Evolutionary conservation across 129 eudicot genomes (phyloP).

Genomic region (Helianthus tuberosus): DNA sequence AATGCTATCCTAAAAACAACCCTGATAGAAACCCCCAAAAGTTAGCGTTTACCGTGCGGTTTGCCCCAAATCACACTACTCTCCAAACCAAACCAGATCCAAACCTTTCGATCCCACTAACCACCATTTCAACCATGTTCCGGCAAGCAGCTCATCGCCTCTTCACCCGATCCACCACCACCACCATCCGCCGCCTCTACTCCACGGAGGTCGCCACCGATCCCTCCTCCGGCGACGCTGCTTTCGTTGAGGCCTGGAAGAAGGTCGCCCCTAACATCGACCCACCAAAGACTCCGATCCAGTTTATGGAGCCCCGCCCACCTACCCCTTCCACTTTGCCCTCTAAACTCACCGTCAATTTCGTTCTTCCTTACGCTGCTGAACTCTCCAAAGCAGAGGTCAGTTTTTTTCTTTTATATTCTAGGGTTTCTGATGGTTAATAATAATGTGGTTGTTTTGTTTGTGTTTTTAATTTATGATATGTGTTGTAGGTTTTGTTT

Average conservation of each 20-base stretch:
- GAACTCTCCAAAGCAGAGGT: constrained; percentile 65
- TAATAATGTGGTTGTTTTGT: no score
- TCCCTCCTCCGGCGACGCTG: constrained; percentile 40
- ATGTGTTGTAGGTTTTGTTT: no score
- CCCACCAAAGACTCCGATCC: constrained; percentile 75
- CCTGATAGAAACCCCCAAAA: neutral
- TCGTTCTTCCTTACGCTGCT: constrained; percentile 68
- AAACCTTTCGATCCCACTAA: constrained; percentile 11
- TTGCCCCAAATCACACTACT: neutral
- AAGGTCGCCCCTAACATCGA: constrained; percentile 65
- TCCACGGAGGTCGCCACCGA: constrained; percentile 56
- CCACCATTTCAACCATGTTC: constrained; percentile 60
- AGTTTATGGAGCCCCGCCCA: constrained; percentile 66
- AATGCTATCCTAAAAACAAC: neutral
- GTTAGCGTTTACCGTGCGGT: constrained; percentile 2
- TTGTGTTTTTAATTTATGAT: no score
- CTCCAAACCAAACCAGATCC: neutral
- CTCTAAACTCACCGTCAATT: constrained; percentile 73
- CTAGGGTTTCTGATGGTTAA: constrained; percentile 19
- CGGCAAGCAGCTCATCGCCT: constrained; percentile 58
- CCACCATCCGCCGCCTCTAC: constrained; percentile 39
- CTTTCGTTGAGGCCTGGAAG: constrained; percentile 69
- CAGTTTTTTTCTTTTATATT: neutral
- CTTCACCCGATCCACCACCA: constrained; percentile 44
- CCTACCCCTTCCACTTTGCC: constrained; percentile 70